Conservation (phyloP, 495 filamentous ascomycete species). For the Pyronema domesticum region DNA sequence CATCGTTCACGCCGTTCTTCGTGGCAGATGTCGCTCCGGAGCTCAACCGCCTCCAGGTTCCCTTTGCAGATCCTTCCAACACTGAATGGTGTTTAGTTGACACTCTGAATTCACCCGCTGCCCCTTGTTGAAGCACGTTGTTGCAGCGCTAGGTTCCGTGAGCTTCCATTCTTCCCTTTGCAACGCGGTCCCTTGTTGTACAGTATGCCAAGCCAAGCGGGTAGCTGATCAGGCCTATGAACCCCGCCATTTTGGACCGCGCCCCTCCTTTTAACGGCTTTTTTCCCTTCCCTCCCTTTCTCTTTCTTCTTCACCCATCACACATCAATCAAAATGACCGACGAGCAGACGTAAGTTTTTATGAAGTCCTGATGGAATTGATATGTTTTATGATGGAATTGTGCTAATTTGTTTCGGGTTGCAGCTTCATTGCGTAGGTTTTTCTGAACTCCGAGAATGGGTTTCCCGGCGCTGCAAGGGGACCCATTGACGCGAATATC, state of each 20-base stretch:
- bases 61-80: too few relatives aligned
- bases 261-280: neutral
- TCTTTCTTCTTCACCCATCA: neutral
- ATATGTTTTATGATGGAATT: conserved; percentile 15
- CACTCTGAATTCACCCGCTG: too few relatives aligned
- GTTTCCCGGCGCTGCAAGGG: neutral
- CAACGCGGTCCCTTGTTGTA: too few relatives aligned
- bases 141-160: too few relatives aligned
- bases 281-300: neutral
- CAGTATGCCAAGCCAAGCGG: too few relatives aligned
- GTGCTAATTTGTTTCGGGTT: conserved; percentile 31
- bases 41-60: too few relatives aligned
- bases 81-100: too few relatives aligned
- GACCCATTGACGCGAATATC: conserved; percentile 2
- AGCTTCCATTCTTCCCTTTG: too few relatives aligned
- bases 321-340: conserved; percentile 46
- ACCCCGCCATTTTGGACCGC: neutral
- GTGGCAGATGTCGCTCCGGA: too few relatives aligned
- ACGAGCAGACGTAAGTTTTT: conserved; percentile 78
- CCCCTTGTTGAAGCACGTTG: too few relatives aligned
- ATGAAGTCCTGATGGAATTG: neutral
- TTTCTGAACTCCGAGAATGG: neutral
- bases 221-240: neutral
- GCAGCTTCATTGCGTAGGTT: conserved; percentile 23
- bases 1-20: too few relatives aligned